Evolutionary conservation across 306 rosid genomes (phyloP).

Genomic region (Lathyrus tuberosus): DNA sequence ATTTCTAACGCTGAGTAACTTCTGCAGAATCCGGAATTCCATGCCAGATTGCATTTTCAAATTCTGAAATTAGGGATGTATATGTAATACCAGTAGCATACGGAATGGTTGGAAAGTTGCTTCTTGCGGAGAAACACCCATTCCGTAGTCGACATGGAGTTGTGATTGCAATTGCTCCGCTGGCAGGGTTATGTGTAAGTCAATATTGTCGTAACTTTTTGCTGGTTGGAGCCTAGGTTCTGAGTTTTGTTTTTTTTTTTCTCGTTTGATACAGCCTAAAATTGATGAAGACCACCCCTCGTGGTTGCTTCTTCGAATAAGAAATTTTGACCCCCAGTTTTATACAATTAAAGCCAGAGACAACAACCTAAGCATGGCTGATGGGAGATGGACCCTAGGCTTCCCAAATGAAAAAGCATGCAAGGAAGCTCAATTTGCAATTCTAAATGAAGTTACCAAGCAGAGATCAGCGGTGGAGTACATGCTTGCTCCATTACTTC

Average conservation of each 20-base stretch:
- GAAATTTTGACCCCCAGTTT: conserved; percentile 65
- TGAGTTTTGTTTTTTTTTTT: background rate
- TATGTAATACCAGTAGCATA: conserved; percentile 59
- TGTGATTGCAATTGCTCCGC: conserved; percentile 80
- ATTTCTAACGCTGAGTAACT: conserved; percentile 29
- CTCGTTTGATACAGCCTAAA: conserved; percentile 62
- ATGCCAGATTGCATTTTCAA: conserved; percentile 81
- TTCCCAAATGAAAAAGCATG: conserved; percentile 66
- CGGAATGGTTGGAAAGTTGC: conserved; percentile 62
- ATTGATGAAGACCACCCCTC: conserved; percentile 66
- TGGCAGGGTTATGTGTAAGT: conserved; percentile 81
- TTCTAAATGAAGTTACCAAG: conserved; percentile 64
- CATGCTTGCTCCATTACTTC: conserved; percentile 66
- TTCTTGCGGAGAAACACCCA: conserved; percentile 85
- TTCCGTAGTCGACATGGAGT: conserved; percentile 81
- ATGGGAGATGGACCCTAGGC: conserved; percentile 90
- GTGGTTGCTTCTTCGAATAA: conserved; percentile 78
- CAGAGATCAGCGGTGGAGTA: conserved; percentile 67
- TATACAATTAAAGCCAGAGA: conserved; percentile 46
- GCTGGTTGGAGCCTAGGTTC: conserved; percentile 15
- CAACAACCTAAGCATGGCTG: conserved; percentile 43
- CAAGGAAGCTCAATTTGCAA: conserved; percentile 56
- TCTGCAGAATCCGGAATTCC: conserved; percentile 70
- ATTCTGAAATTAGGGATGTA: conserved; percentile 73
- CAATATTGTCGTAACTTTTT: conserved; percentile 26